phyloP scores from a whole-genome alignment of 1,284 basidiomycete genomes.

The Melampsora larici-populina region DNA sequence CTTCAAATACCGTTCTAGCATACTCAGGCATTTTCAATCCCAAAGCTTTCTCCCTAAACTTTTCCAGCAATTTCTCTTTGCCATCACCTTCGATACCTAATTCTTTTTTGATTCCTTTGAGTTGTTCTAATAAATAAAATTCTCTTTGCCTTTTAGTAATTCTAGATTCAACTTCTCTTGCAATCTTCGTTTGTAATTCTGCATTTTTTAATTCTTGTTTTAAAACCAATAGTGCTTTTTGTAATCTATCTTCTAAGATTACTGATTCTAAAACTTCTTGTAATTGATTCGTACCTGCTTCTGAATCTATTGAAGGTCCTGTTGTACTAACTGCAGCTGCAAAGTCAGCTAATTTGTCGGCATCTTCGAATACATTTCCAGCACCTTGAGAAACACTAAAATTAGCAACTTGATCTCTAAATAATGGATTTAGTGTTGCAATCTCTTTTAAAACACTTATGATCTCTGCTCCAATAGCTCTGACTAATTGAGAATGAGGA shows the following conservation, averaged over 20 bases:
- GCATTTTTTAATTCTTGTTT: constrained; percentile 99
- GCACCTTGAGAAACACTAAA: constrained; percentile 93
- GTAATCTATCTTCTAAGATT: constrained; percentile 80
- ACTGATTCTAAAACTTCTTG: constrained; percentile 90
- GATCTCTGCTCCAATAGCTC: constrained; percentile 94
- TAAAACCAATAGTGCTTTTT: constrained; percentile 84
- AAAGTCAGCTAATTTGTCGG: constrained; percentile 96
- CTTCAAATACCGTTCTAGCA: constrained; percentile 92
- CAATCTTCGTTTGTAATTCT: constrained; percentile 89
- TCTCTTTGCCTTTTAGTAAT: constrained; percentile 96
- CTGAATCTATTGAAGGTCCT: constrained; percentile 60
- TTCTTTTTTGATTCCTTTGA: constrained; percentile 99
- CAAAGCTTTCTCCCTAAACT: constrained; percentile 86
- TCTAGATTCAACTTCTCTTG: constrained; percentile 89
- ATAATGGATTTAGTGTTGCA: constrained; percentile 91
- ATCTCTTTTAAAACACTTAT: constrained; percentile 99
- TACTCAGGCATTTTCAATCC: constrained; percentile 85
- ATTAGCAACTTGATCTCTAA: constrained; percentile 96
- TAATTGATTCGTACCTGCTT: constrained; percentile 55
- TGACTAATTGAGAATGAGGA: constrained; percentile 88
- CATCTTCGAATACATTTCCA: constrained; percentile 97
- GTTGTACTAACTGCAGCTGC: constrained; percentile 92
- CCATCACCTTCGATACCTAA: constrained; percentile 95
- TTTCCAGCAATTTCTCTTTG: constrained; percentile 94
- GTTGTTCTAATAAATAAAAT: constrained; percentile 97